Conservation (phyloP, 2,329 filamentous ascomycete genomes). For the Aspergillus clavatus region DNA sequence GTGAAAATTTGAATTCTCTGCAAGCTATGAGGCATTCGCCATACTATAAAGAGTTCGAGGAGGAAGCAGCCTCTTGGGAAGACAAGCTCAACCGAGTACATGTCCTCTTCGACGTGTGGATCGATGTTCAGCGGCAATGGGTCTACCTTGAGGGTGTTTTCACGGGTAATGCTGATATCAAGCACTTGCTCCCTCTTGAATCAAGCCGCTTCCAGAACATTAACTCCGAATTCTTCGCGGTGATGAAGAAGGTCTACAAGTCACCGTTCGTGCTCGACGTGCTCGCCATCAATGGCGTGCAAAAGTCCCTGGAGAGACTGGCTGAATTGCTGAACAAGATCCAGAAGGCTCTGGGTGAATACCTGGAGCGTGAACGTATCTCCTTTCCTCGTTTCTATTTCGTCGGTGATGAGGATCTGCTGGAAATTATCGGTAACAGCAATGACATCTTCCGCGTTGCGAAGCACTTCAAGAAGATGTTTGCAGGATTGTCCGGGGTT, state of each 20-base stretch:
- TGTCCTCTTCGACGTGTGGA: slow-evolving; percentile 98
- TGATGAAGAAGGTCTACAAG: slow-evolving; percentile 99
- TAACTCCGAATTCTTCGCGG: slow-evolving; percentile 96
- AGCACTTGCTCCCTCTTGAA: slow-evolving; percentile 92
- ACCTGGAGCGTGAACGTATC: slow-evolving; percentile 93
- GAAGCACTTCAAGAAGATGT: slow-evolving; percentile 99
- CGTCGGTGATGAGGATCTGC: slow-evolving; percentile 93
- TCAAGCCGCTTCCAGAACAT: slow-evolving; percentile 98
- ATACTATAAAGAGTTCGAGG: slow-evolving; percentile 99
- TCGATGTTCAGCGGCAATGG: slow-evolving; percentile 99
- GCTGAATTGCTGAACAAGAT: slow-evolving; percentile 99
- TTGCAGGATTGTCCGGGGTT: slow-evolving; percentile 87
- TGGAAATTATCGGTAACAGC: slow-evolving; percentile 99
- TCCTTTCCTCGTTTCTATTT: slow-evolving; percentile 99
- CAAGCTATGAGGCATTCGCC: slow-evolving; percentile 99
- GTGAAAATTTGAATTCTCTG: slow-evolving; percentile 93
- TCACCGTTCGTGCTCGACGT: slow-evolving; percentile 94
- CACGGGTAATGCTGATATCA: slow-evolving; percentile 97
- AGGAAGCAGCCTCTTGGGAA: slow-evolving; percentile 94
- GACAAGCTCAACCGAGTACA: slow-evolving; percentile 97
- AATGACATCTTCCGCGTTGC: slow-evolving; percentile 94
- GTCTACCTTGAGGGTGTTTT: slow-evolving; percentile 99
- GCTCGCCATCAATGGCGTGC: slow-evolving; percentile 88
- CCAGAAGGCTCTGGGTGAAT: slow-evolving; percentile 96
- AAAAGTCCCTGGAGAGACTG: slow-evolving; percentile 90